Base-by-base conservation (phyloP, 2,329 filamentous ascomycete species). In the Zalaria obscura region DNA sequence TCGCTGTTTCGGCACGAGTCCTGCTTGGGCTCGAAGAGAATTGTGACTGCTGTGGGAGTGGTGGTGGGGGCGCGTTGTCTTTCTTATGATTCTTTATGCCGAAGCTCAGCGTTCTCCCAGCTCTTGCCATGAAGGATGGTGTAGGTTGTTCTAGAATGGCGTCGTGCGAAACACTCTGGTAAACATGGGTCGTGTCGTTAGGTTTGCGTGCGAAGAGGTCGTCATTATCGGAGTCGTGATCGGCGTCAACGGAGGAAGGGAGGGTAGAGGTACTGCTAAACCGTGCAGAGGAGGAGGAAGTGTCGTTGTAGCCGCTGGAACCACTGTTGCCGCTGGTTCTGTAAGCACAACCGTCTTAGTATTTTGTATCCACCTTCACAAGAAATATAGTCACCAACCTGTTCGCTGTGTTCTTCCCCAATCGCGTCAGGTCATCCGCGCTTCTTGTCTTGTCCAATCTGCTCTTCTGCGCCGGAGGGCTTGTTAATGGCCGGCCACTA, bases 191-290 rank as follows among this genome's bases (percentile, higher is more conserved):
- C 55, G 60, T 46, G 51, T 51, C 42, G 55, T 55, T 43, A 57
- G 56, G 39, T 56, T 55, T 50, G 55, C 53, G 43, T 53, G 60
- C 40, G 51, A 54, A 56, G 11, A 59, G 48, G n/a, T 59, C 55
- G 11, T 59, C 58, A 35, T 55, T 44, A n/a, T 59, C 56, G 42
- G 47, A 46, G 41, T 56, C 51, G 37, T 50, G 49, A 38, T 61
- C 58, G 46, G 52, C 53, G 40, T 74, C 72, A 8, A 70, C 60
- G n/a, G 69, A 73, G 18, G 69, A 73, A 32, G 71, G 72, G 33
- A 72, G 59, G 5, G 70, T 73, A 5, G 71, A 73, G 5, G 71
- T 69, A 27, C 68, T 73, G 54, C 69, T 74, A 47, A 68, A 64
- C 36, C 69, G 68, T 35, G 66, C 66, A 34, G 70, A 73, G 10